Conservation (phyloP, 1,284 basidiomycete species). For the Trichosporon asahii region DNA sequence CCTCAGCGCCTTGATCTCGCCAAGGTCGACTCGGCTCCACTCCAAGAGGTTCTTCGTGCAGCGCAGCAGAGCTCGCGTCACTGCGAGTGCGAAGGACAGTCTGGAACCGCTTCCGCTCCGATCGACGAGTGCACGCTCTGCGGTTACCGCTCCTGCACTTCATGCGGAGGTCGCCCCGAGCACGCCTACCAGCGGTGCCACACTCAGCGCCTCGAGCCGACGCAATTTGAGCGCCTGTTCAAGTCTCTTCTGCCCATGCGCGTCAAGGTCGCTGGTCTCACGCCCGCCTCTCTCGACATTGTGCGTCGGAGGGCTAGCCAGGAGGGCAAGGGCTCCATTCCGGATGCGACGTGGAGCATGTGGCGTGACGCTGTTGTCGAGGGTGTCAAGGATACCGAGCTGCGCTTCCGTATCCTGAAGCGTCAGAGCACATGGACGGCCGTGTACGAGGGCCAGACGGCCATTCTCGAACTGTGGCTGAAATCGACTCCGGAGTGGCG, state of each 20-base stretch:
- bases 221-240: slow-evolving; percentile 68
- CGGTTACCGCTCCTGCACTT: slow-evolving; percentile 72
- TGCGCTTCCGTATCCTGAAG: slow-evolving; percentile 80
- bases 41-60: slow-evolving; percentile 61
- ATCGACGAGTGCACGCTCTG: slow-evolving; percentile 74
- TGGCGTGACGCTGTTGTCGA: slow-evolving; percentile 70
- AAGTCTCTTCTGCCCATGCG: slow-evolving; percentile 86
- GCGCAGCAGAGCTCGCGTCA: slow-evolving; percentile 72
- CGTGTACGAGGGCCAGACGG: slow-evolving; percentile 69
- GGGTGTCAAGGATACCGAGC: slow-evolving; percentile 60
- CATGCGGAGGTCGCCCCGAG: slow-evolving; percentile 84
- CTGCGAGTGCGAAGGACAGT: slow-evolving; percentile 84
- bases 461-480: slow-evolving; percentile 70
- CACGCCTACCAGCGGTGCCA: slow-evolving; percentile 61
- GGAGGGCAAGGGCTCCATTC: slow-evolving; percentile 38
- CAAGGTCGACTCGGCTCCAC: slow-evolving; percentile 55
- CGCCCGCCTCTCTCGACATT: slow-evolving; percentile 53
- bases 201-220: slow-evolving; percentile 58
- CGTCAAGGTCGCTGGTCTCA: slow-evolving; percentile 64
- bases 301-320: background rate
- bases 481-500: slow-evolving; percentile 82
- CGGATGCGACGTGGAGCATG: slow-evolving; percentile 59
- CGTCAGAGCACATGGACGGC: slow-evolving; percentile 84
- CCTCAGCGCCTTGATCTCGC: slow-evolving; percentile 67
- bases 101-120: slow-evolving; percentile 67